Percentiles rank a stretch among this genome's conserved stretches.
These are phyloP conservation scores for Karstenula rhodostoma DNA, from an alignment of 2,329 filamentous ascomycete species.

Conservation along the genomic window DNA sequence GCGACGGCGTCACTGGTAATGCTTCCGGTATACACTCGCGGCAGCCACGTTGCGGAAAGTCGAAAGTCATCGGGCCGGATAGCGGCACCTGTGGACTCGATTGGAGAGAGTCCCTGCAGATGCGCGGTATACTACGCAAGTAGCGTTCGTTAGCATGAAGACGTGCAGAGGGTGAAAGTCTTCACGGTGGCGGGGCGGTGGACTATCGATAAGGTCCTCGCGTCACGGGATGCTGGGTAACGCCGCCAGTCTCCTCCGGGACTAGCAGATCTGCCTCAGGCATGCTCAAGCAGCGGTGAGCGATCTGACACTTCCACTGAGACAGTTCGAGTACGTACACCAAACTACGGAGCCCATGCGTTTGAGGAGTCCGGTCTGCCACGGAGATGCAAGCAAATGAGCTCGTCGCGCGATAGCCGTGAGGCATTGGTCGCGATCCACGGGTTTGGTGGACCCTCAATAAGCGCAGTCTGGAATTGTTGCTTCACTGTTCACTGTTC, in stretches of 20 bases:
- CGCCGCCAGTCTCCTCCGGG: neutral
- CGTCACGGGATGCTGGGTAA: neutral
- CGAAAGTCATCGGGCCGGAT: constrained; percentile 20
- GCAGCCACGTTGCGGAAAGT: constrained; percentile 25
- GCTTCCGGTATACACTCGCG: constrained; percentile 6
- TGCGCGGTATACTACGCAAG: constrained; percentile 1
- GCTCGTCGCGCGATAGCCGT: constrained; percentile 13
- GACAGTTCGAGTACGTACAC: constrained; percentile 6
- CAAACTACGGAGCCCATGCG: constrained; percentile 9
- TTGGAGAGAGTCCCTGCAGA: constrained; percentile 17
- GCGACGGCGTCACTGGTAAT: constrained; percentile 16
- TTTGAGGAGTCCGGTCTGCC: constrained; percentile 7
- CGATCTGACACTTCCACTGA: constrained; percentile 14
- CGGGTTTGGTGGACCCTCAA: constrained; percentile 6
- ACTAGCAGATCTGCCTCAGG: neutral
- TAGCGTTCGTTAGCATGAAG: constrained; percentile 12
- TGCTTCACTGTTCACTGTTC: neutral
- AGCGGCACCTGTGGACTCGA: constrained; percentile 12
- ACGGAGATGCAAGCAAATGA: constrained; percentile 11
- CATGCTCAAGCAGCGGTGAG: constrained; percentile 17
- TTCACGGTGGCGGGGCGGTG: constrained; percentile 7
- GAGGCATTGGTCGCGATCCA: constrained; percentile 1
- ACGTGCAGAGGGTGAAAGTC: constrained; percentile 6
- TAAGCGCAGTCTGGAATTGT: neutral
- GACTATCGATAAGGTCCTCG: constrained; percentile 1